Percentiles rank a stretch among this genome's conserved stretches.
Evolutionary conservation across 1,284 basidiomycete species (phyloP).

Genomic region (Thelephora terrestris): DNA sequence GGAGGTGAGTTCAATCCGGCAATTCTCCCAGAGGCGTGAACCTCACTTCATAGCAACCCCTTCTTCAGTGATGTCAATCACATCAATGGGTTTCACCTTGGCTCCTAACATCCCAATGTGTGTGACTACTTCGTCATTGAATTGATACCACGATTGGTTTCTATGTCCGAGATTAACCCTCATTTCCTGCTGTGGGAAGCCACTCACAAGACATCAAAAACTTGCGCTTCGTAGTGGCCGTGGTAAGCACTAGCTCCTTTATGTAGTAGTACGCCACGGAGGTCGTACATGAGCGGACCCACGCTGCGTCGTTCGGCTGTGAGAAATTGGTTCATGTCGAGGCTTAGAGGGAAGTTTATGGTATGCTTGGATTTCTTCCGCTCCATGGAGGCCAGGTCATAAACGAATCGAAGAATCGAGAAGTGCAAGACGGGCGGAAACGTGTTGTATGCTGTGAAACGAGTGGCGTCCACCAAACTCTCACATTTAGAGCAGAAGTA

Average conservation of each 20-base stretch:
- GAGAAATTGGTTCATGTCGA: slow-evolving; percentile 69
- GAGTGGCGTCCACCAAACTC: slow-evolving; percentile 63
- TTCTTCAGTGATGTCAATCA: slow-evolving; percentile 5
- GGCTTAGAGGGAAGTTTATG: slow-evolving; percentile 59
- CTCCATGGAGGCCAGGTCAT: slow-evolving; percentile 64
- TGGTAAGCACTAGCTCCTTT: slow-evolving; percentile 83
- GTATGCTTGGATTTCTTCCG: slow-evolving; percentile 77
- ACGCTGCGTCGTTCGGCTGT: slow-evolving; percentile 13
- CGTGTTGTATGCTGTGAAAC: slow-evolving; percentile 54
- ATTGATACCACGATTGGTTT: slow-evolving; percentile 74
- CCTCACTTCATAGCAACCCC: too few species aligned
- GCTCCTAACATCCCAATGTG: slow-evolving; percentile 48
- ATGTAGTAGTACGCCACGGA: slow-evolving; percentile 77
- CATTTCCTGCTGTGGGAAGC: background rate
- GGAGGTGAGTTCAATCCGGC: background rate
- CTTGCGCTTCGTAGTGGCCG: slow-evolving; percentile 88
- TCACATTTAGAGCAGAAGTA: slow-evolving; percentile 73
- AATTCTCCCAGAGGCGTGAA: too few species aligned
- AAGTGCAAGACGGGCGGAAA: slow-evolving; percentile 85
- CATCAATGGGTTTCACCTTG: slow-evolving; percentile 16
- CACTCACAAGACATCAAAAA: slow-evolving; percentile 65
- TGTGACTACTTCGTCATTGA: slow-evolving; percentile 76
- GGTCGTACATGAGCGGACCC: slow-evolving; percentile 47
- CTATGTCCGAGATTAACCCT: slow-evolving; percentile 27
- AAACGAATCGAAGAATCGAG: slow-evolving; percentile 83